Conservation (phyloP, 2,329 filamentous ascomycete genomes). For the Hysterium pulicare region DNA sequence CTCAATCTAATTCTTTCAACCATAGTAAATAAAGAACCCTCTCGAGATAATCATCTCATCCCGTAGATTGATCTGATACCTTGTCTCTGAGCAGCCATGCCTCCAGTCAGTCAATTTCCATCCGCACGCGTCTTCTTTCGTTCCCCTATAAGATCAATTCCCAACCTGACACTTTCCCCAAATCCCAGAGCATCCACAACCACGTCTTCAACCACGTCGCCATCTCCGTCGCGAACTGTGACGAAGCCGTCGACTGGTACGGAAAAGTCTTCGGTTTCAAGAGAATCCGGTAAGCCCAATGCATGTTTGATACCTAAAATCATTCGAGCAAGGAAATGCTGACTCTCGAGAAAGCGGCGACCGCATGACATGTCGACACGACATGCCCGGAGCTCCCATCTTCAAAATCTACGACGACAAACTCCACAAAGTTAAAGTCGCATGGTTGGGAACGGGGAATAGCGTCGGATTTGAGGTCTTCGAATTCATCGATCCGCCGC, state of each 20-base stretch:
- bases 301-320: constrained; percentile 4
- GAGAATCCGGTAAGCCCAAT: constrained; percentile 14
- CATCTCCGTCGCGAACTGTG: constrained; percentile 20
- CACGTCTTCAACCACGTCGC: constrained; percentile 23
- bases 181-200: constrained; percentile 1
- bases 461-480: constrained; percentile 35
- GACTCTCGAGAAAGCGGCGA: neutral
- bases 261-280: constrained; percentile 20
- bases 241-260: constrained; percentile 24
- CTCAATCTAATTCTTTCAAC: too few relatives aligned
- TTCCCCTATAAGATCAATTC: neutral
- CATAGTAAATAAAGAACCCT: too few relatives aligned
- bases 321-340: neutral
- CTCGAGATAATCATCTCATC: too few relatives aligned
- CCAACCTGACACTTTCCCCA: neutral
- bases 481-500: constrained; percentile 27
- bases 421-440: constrained; percentile 27
- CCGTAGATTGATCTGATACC: too few relatives aligned
- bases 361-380: constrained; percentile 5
- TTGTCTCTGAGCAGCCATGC: too few relatives aligned
- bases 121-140: neutral
- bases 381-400: constrained; percentile 18
- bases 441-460: constrained; percentile 30
- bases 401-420: constrained; percentile 28
- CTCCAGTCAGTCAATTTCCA: neutral